Conservation (phyloP, 176 grass and related monocot genomes). For the Musa schizocarpa region DNA sequence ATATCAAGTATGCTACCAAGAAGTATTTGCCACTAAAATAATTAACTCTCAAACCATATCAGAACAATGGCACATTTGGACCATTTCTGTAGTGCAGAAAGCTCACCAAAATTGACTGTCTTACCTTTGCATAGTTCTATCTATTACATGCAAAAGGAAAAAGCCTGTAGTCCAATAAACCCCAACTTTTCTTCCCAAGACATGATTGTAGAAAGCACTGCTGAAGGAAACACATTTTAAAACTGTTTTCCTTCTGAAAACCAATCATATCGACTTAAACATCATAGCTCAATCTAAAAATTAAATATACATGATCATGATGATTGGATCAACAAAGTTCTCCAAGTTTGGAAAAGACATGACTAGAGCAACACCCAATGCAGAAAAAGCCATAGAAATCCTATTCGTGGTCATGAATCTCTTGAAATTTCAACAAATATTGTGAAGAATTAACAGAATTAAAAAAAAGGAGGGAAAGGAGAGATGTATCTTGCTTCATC, state of each 20-base stretch:
- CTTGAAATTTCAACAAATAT: neutral
- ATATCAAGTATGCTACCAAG: too few species aligned
- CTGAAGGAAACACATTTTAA: neutral
- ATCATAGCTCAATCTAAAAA: neutral
- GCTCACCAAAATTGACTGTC: too few species aligned
- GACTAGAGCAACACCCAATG: neutral
- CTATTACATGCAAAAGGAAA: too few species aligned
- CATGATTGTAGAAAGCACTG: neutral
- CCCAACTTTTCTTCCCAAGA: neutral
- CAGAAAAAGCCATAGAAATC: neutral
- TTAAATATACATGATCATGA: neutral
- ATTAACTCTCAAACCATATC: too few species aligned
- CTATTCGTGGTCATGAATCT: neutral
- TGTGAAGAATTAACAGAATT: neutral
- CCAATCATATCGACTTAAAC: too few species aligned
- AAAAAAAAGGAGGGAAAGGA: neutral
- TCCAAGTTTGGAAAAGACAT: neutral
- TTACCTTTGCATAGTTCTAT: too few species aligned
- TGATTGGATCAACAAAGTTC: neutral
- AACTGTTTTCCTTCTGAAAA: too few species aligned
- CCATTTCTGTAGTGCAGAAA: too few species aligned
- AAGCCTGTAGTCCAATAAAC: too few species aligned
- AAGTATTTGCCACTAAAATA: too few species aligned
- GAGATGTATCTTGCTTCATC: neutral
- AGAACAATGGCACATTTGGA: too few species aligned